Evolutionary conservation across 805 yeast species (phyloP).

Genomic region (Wickerhamomyces silvicola): DNA sequence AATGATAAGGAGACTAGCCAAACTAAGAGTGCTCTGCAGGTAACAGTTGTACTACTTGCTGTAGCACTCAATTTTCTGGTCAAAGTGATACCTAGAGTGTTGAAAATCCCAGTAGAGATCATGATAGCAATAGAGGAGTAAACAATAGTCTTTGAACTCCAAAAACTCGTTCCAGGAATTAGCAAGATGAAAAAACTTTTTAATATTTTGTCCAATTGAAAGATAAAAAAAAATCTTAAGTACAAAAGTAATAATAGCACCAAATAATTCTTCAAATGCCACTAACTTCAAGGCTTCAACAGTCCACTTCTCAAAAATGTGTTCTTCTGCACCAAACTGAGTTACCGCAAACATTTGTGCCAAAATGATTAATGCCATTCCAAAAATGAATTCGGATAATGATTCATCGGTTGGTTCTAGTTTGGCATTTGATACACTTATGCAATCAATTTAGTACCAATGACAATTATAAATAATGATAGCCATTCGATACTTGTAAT

Average conservation of each 20-base stretch:
- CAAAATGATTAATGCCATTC: slow-evolving; percentile 49
- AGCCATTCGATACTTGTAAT: slow-evolving; percentile 64
- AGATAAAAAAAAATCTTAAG: slow-evolving; percentile 40
- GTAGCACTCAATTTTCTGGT: slow-evolving; percentile 68
- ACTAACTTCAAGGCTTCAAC: slow-evolving; percentile 61
- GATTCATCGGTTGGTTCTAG: slow-evolving; percentile 4
- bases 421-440: slow-evolving; percentile 40
- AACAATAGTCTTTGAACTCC: slow-evolving; percentile 35
- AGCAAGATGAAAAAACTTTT: slow-evolving; percentile 46
- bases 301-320: slow-evolving; percentile 45
- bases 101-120: slow-evolving; percentile 67
- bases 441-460: slow-evolving; percentile 69
- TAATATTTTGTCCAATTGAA: slow-evolving; percentile 30
- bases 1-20: slow-evolving; percentile 64
- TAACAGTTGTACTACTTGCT: slow-evolving; percentile 71
- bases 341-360: slow-evolving; percentile 68
- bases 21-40: slow-evolving; percentile 67
- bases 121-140: slow-evolving; percentile 55
- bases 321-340: slow-evolving; percentile 76
- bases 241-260: slow-evolving; percentile 38
- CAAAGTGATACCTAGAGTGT: slow-evolving; percentile 64
- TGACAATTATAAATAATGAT: slow-evolving; percentile 52
- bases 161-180: slow-evolving; percentile 46
- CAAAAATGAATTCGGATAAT: slow-evolving; percentile 36
- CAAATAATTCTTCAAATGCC: slow-evolving; percentile 70